Conservation (phyloP, 75 land plant species). For the Selaginella tamariscina region DNA sequence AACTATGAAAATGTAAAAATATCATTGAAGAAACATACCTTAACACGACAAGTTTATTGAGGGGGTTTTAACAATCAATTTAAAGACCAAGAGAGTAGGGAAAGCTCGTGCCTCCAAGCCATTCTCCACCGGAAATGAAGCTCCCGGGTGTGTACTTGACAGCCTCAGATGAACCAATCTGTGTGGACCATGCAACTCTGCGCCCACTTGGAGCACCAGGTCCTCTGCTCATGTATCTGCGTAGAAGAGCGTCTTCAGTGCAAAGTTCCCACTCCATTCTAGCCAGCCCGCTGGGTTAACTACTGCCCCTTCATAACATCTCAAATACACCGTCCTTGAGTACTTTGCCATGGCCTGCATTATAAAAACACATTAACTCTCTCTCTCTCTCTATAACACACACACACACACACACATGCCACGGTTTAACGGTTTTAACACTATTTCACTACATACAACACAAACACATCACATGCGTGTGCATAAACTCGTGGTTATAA, state of each 20-base stretch:
- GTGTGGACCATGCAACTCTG: constrained; percentile 9
- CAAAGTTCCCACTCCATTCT: constrained; percentile 1
- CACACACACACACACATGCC: no score
- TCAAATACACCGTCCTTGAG: constrained; percentile 1
- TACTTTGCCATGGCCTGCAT: constrained; percentile 19
- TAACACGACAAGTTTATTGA: no score
- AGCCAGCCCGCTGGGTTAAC: constrained; percentile 3
- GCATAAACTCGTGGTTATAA: no score
- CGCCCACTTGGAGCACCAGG: not conserved
- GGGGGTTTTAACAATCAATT: no score
- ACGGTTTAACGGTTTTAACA: no score
- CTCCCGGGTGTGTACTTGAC: not conserved
- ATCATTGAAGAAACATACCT: no score
- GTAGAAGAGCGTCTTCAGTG: not conserved
- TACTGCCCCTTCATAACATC: not conserved
- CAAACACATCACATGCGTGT: no score
- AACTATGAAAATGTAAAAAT: no score
- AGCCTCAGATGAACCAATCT: not conserved
- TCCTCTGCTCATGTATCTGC: not conserved
- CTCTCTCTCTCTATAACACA: no score
- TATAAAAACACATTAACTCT: no score
- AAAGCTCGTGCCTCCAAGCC: not conserved
- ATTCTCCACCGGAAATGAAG: not conserved
- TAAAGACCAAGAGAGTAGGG: not conserved
- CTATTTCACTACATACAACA: no score